Conservation (phyloP, 2,329 filamentous ascomycete genomes). For the Aspergillus ochraceus region DNA sequence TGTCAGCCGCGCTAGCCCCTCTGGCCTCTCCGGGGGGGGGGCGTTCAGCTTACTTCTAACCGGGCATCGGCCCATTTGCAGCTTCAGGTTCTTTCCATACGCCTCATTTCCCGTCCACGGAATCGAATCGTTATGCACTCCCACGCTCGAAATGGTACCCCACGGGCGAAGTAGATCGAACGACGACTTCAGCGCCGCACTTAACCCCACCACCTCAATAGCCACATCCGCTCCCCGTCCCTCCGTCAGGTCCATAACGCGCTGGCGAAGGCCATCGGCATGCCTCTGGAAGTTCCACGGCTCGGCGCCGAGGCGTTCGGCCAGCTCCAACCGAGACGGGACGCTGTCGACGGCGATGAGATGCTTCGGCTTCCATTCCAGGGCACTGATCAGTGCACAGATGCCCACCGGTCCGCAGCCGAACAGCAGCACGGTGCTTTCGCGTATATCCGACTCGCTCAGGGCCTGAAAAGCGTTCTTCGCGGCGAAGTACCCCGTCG, state of each 20-base stretch:
- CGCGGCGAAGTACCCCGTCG: conserved; percentile 21
- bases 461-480: conserved; percentile 15
- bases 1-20: not conserved
- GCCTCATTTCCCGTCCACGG: conserved; percentile 65
- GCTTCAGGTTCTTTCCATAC: conserved; percentile 65
- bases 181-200: conserved; percentile 65
- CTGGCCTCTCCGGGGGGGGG: no score
- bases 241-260: conserved; percentile 69
- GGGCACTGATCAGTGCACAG: conserved; percentile 56
- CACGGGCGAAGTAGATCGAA: conserved; percentile 72
- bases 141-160: conserved; percentile 70
- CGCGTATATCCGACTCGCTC: conserved; percentile 1
- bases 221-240: conserved; percentile 81
- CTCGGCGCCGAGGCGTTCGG: conserved; percentile 72
- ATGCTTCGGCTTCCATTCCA: conserved; percentile 68
- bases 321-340: conserved; percentile 68
- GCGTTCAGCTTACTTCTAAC: conserved; percentile 44
- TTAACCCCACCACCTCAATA: conserved; percentile 72
- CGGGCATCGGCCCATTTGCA: conserved; percentile 75
- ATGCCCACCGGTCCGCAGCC: conserved; percentile 19
- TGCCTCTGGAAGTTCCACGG: conserved; percentile 73
- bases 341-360: conserved; percentile 79
- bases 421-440: conserved; percentile 18
- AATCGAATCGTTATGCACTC: conserved; percentile 71
- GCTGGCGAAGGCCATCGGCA: conserved; percentile 54